Conservation (phyloP, 805 yeast species). For the Saccharomycopsis guyanensis region DNA sequence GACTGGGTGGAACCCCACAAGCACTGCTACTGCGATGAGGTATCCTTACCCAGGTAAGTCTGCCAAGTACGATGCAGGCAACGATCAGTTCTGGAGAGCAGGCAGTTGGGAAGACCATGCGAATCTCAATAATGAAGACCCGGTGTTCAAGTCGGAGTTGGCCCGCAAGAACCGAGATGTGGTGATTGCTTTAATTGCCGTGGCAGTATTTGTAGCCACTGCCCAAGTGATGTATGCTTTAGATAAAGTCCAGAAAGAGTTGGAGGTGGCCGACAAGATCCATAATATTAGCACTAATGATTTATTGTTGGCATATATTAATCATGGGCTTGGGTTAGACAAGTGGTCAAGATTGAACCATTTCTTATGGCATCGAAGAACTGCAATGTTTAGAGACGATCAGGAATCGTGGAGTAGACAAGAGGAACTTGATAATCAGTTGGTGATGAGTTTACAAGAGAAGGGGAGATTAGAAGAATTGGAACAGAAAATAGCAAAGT, state of each 20-base stretch:
- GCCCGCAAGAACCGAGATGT: constrained; percentile 22
- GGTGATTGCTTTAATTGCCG: constrained; percentile 27
- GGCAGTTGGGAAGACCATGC: constrained; percentile 47
- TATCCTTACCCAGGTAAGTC: background rate
- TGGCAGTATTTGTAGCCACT: constrained; percentile 26
- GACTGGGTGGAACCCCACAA: constrained; percentile 31
- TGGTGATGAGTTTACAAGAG: constrained; percentile 5
- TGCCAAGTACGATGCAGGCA: constrained; percentile 6
- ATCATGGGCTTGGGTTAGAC: constrained; percentile 32
- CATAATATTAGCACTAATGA: constrained; percentile 27
- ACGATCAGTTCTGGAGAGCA: constrained; percentile 38
- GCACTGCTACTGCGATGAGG: constrained; percentile 2
- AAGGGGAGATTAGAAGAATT: background rate
- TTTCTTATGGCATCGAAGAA: constrained; percentile 32
- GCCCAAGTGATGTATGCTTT: constrained; percentile 28
- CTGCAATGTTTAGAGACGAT: constrained; percentile 11
- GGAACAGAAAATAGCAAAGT: background rate
- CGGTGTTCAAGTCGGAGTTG: constrained; percentile 24
- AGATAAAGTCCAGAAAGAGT: constrained; percentile 35
- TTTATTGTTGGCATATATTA: constrained; percentile 29
- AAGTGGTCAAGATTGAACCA: constrained; percentile 32
- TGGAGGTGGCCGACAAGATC: constrained; percentile 20
- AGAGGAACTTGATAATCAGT: constrained; percentile 10
- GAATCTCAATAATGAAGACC: constrained; percentile 22
- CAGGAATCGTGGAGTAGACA: constrained; percentile 10